Conservation (phyloP, 2,329 filamentous ascomycete species). For the Penicillium sp. region DNA sequence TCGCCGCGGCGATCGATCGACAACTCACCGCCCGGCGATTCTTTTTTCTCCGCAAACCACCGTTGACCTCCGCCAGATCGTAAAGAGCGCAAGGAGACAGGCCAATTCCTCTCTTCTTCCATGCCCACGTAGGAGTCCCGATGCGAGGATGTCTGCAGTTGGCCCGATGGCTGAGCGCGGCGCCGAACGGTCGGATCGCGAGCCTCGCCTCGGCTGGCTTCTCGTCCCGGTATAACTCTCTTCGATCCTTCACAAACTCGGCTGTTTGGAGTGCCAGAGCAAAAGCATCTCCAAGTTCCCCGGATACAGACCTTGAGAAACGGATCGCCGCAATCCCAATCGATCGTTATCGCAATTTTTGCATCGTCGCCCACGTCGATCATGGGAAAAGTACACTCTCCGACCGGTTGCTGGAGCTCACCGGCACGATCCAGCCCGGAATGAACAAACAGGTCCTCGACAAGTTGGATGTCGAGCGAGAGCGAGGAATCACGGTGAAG, state of each 20-base stretch:
- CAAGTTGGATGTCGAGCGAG: constrained; percentile 93
- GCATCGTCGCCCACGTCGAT: constrained; percentile 97
- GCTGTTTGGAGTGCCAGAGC: constrained; percentile 30
- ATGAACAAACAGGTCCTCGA: constrained; percentile 94
- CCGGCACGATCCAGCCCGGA: constrained; percentile 85
- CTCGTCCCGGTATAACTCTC: constrained; percentile 22
- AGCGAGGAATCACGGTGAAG: constrained; percentile 97
- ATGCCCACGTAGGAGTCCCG: constrained; percentile 43
- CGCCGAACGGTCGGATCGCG: constrained; percentile 38
- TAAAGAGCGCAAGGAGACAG: constrained; percentile 6
- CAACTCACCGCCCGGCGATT: constrained; percentile 31
- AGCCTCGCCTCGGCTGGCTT: constrained; percentile 35
- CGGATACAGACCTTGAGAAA: constrained; percentile 58
- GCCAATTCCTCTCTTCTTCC: constrained; percentile 19
- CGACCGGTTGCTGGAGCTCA: constrained; percentile 89
- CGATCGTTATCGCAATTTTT: constrained; percentile 80
- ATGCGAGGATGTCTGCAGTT: constrained; percentile 54
- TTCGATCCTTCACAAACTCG: constrained; percentile 40
- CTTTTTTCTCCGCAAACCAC: constrained; percentile 40
- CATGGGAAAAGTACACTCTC: constrained; percentile 97
- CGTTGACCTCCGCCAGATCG: not conserved
- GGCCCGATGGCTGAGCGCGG: constrained; percentile 51
- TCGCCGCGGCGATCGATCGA: constrained; percentile 41
- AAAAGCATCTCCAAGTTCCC: constrained; percentile 27
- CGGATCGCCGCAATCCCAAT: constrained; percentile 57